phyloP scores from a whole-genome alignment of 2,329 filamentous ascomycete genomes.

The Neopestalotiopsis sp. region DNA sequence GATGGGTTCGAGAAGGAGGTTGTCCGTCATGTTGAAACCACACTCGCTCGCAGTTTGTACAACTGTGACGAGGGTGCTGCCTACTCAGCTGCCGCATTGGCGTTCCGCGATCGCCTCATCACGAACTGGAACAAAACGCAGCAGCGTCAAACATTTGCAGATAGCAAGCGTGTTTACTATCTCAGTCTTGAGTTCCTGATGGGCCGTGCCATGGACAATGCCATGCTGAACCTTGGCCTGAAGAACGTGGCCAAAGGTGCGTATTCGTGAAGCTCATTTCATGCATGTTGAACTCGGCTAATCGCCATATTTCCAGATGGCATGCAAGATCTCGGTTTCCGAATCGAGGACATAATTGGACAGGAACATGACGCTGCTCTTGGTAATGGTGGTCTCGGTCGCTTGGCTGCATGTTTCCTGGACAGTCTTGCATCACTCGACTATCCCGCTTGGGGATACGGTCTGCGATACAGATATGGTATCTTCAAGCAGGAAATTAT shows the following conservation, averaged over 20 bases:
- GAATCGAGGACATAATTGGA: slow-evolving; percentile 91
- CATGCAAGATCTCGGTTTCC: slow-evolving; percentile 88
- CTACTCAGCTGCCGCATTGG: slow-evolving; percentile 88
- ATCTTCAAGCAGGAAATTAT: slow-evolving; percentile 99
- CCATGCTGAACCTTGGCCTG: slow-evolving; percentile 92
- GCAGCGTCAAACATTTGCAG: slow-evolving; percentile 89
- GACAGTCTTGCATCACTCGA: slow-evolving; percentile 95
- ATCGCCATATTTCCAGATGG: slow-evolving; percentile 63
- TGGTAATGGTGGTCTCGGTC: slow-evolving; percentile 93
- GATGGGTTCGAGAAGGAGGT: slow-evolving; percentile 88
- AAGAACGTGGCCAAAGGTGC: slow-evolving; percentile 84
- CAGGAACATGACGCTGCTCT: slow-evolving; percentile 97
- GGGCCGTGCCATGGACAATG: slow-evolving; percentile 96
- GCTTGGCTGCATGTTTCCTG: slow-evolving; percentile 94
- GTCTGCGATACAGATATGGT: slow-evolving; percentile 91
- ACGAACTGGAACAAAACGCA: slow-evolving; percentile 98
- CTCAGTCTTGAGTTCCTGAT: slow-evolving; percentile 97
- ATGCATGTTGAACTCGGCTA: slow-evolving; percentile 20
- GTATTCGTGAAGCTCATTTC: slow-evolving; percentile 29
- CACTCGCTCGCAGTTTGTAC: slow-evolving; percentile 92
- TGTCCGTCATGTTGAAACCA: slow-evolving; percentile 95
- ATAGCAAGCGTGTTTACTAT: slow-evolving; percentile 96
- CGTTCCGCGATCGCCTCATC: slow-evolving; percentile 90
- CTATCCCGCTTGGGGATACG: slow-evolving; percentile 97
- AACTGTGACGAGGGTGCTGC: slow-evolving; percentile 97